A percentile compares a stretch with the other conserved stretches of the same genome.
These are phyloP conservation scores for Dryas octopetala DNA, from an alignment of 306 rosid genomes.

Conservation along the genomic window DNA sequence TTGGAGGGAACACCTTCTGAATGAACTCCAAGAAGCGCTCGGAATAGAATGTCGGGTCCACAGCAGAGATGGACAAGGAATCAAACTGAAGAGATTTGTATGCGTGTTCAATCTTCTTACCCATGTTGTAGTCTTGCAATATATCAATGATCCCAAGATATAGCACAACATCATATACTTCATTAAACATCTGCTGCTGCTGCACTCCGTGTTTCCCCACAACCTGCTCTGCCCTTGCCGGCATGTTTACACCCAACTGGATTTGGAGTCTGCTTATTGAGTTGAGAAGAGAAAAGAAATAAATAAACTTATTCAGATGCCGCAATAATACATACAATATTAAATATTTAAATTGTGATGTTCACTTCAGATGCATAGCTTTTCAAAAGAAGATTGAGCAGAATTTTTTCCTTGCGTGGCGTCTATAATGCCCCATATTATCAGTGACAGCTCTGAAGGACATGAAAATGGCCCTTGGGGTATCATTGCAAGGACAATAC, in stretches of 20 bases:
- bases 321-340: neutral
- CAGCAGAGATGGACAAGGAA: constrained; percentile 87
- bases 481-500: neutral
- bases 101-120: constrained; percentile 88
- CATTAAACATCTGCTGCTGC: constrained; percentile 65
- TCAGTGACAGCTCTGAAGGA: neutral
- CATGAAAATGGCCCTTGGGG: neutral
- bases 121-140: constrained; percentile 88
- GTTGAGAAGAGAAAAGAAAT: neutral
- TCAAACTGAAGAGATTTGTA: constrained; percentile 88
- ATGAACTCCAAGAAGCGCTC: constrained; percentile 85
- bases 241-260: constrained; percentile 99
- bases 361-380: constrained; percentile 1
- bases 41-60: constrained; percentile 93
- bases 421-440: neutral
- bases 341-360: neutral
- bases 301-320: neutral
- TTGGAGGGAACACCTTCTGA: constrained; percentile 76
- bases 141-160: constrained; percentile 95
- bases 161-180: constrained; percentile 86
- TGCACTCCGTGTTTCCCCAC: constrained; percentile 54
- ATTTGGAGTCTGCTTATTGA: constrained; percentile 73
- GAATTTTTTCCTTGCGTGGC: neutral
- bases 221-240: constrained; percentile 92
- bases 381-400: neutral